Evolutionary conservation across 352 stramenopile genomes (phyloP).

Genomic region (Phytopythium litorale): DNA sequence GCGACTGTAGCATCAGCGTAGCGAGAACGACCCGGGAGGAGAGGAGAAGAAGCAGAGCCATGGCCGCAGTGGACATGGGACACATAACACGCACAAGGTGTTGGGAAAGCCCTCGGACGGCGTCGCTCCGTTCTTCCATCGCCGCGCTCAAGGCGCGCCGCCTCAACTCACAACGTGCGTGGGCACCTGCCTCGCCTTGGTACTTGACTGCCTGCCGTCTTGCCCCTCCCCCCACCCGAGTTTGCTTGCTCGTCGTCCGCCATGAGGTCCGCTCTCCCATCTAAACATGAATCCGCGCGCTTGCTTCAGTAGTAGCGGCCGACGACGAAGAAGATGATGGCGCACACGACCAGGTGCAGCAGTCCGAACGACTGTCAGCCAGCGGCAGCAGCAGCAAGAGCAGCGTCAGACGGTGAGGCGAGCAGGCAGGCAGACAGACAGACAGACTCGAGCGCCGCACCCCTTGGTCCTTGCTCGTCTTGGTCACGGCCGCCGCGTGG

Average conservation of each 20-base stretch:
- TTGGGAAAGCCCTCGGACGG: not conserved
- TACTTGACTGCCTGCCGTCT: not conserved
- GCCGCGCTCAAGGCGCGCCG: not conserved
- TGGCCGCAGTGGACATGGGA: not conserved
- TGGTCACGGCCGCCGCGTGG: conserved; percentile 23
- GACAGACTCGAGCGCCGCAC: conserved; percentile 22
- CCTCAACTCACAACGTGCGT: not conserved
- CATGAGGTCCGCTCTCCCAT: not conserved
- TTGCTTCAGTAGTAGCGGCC: conserved; percentile 71
- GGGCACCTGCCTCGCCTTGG: not conserved
- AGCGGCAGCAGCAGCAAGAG: not conserved
- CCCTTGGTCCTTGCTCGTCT: conserved; percentile 43
- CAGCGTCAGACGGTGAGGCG: not conserved
- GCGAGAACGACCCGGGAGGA: not conserved
- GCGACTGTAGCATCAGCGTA: conserved; percentile 6
- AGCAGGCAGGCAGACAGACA: too few relatives aligned
- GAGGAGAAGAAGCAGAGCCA: not conserved
- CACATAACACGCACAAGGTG: not conserved
- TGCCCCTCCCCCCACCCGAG: not conserved
- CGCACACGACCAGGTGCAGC: conserved; percentile 82
- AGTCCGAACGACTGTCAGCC: conserved; percentile 55
- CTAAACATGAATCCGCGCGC: not conserved
- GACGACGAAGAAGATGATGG: conserved; percentile 89
- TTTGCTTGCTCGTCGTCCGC: not conserved
- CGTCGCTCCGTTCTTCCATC: not conserved